These are phyloP conservation scores for Diaporthe humulicola DNA, from an alignment of 2,329 filamentous ascomycete genomes.

Conservation along the genomic window DNA sequence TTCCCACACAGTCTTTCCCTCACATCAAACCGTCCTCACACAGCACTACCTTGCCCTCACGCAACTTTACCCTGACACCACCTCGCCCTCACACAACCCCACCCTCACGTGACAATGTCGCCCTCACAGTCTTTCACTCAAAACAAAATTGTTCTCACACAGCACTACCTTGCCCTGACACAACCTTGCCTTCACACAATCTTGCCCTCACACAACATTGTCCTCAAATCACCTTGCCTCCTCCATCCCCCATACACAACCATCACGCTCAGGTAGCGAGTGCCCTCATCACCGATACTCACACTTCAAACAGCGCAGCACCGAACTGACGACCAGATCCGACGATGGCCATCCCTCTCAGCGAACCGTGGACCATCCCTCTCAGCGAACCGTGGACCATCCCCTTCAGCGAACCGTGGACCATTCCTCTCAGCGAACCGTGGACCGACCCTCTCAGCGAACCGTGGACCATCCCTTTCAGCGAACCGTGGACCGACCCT, in stretches of 20 bases:
- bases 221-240: neutral
- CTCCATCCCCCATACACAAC: neutral
- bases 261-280: neutral
- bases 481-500: too few relatives aligned
- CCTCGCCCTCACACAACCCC: neutral
- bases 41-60: too few relatives aligned
- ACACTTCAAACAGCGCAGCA: neutral
- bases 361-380: neutral
- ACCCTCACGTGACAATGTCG: too few relatives aligned
- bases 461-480: neutral
- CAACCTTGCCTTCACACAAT: neutral
- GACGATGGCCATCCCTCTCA: neutral
- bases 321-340: neutral
- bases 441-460: too few relatives aligned
- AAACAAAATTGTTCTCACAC: too few relatives aligned
- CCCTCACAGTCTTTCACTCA: too few relatives aligned
- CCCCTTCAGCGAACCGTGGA: neutral
- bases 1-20: too few relatives aligned
- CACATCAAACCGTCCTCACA: too few relatives aligned
- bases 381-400: neutral
- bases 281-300: neutral
- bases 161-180: neutral
- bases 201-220: neutral
- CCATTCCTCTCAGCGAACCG: too few relatives aligned
- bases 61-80: neutral